Evolutionary conservation across 768 basidiomycete genomes (phyloP).

Genomic region (Botryobasidium botryosum): DNA sequence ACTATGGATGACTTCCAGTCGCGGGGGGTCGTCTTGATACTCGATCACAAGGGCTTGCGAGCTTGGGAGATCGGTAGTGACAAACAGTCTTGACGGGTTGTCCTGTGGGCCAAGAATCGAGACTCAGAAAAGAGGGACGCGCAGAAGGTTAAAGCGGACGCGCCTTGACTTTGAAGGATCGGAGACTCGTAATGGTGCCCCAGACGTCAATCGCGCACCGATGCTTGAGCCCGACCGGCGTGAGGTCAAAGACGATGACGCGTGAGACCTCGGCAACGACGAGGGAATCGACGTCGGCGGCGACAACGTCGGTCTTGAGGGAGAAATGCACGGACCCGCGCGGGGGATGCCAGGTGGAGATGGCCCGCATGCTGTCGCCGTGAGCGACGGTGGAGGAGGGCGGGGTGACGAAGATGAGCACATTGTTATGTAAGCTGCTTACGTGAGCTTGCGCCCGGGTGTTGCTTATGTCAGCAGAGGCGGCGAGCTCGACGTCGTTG

Average conservation of each 20-base stretch:
- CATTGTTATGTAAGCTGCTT: too few species aligned
- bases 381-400: background rate
- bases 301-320: slow-evolving; percentile 45
- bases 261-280: slow-evolving; percentile 49
- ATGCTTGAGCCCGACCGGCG: slow-evolving; percentile 38
- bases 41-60: slow-evolving; percentile 50
- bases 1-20: slow-evolving; percentile 5
- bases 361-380: slow-evolving; percentile 31
- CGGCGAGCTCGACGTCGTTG: too few species aligned
- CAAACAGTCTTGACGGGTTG: slow-evolving; percentile 30
- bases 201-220: slow-evolving; percentile 49
- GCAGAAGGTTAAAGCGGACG: too few species aligned
- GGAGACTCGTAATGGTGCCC: slow-evolving; percentile 29
- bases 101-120: too few species aligned
- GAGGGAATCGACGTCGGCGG: slow-evolving; percentile 38
- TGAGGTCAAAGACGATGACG: slow-evolving; percentile 51
- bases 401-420: too few species aligned
- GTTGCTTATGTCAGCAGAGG: too few species aligned
- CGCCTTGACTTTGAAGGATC: slow-evolving; percentile 35
- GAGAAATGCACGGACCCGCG: slow-evolving; percentile 59
- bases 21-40: slow-evolving; percentile 19
- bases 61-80: slow-evolving; percentile 62
- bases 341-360: slow-evolving; percentile 61
- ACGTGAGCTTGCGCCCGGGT: too few species aligned
- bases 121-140: too few species aligned